Evolutionary conservation across 768 basidiomycete species (phyloP).

Genomic region (Auricularia heimuer): DNA sequence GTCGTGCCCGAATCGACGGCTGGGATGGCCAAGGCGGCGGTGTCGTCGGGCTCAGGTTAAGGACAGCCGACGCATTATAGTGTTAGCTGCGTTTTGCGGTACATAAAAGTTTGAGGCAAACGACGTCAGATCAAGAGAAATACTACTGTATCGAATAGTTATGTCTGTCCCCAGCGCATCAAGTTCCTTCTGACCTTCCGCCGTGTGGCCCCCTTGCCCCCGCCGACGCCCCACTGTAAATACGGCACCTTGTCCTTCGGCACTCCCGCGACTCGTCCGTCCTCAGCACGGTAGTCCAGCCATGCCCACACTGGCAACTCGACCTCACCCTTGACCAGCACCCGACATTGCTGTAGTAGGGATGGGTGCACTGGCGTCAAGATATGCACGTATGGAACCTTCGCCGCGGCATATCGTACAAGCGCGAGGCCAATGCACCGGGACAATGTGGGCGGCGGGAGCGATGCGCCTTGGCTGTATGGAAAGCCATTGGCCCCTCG

Average conservation of each 20-base stretch:
- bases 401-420: slow-evolving; percentile 34
- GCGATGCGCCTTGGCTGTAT: slow-evolving; percentile 46
- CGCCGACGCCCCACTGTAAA: slow-evolving; percentile 64
- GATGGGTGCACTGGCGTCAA: slow-evolving; percentile 62
- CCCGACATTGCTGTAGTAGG: slow-evolving; percentile 30
- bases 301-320: slow-evolving; percentile 83
- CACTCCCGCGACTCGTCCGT: slow-evolving; percentile 41
- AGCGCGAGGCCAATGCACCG: slow-evolving; percentile 69
- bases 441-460: slow-evolving; percentile 51
- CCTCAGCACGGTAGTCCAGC: slow-evolving; percentile 54
- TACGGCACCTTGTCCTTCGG: slow-evolving; percentile 59
- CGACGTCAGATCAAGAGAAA: neutral
- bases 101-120: neutral
- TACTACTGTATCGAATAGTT: neutral
- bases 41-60: slow-evolving; percentile 41
- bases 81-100: neutral
- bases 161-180: slow-evolving; percentile 63
- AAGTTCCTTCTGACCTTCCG: slow-evolving; percentile 74
- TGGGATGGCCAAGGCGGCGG: slow-evolving; percentile 68
- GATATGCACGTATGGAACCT: slow-evolving; percentile 42
- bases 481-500: slow-evolving; percentile 22
- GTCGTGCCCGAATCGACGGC: slow-evolving; percentile 51
- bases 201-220: slow-evolving; percentile 62
- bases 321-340: slow-evolving; percentile 75
- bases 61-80: neutral